phyloP scores from a whole-genome alignment of 1,284 basidiomycete genomes.

The Trametes hirsuta region DNA sequence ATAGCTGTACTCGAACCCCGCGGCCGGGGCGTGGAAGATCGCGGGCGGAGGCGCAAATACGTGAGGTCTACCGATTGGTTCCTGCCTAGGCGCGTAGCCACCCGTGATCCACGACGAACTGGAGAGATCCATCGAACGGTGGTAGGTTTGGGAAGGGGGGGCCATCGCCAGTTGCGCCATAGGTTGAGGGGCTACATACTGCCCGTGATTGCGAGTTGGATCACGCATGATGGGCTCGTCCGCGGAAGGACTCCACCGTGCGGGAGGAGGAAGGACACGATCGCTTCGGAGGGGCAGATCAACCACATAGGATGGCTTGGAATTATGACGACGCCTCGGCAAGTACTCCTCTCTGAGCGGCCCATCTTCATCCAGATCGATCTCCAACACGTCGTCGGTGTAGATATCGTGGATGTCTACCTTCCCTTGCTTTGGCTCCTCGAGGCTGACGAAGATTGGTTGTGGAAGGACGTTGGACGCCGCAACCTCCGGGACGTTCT shows the following conservation, averaged over 20 bases:
- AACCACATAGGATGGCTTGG: constrained; percentile 30
- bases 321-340: constrained; percentile 63
- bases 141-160: constrained; percentile 29
- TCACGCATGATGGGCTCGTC: constrained; percentile 71
- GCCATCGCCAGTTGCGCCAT: constrained; percentile 31
- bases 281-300: constrained; percentile 29
- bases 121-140: constrained; percentile 29
- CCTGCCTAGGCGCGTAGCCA: constrained; percentile 24
- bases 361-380: constrained; percentile 80
- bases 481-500: constrained; percentile 19
- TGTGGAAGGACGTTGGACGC: constrained; percentile 41
- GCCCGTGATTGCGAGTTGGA: constrained; percentile 50
- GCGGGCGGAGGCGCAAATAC: constrained; percentile 31
- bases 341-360: constrained; percentile 79
- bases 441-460: constrained; percentile 72
- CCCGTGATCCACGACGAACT: constrained; percentile 30
- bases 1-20: constrained; percentile 44
- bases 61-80: constrained; percentile 22
- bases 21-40: constrained; percentile 34
- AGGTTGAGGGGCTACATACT: constrained; percentile 70
- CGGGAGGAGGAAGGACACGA: constrained; percentile 66
- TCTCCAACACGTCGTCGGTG: constrained; percentile 57
- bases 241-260: constrained; percentile 77
- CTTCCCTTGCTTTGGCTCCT: constrained; percentile 59
- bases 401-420: constrained; percentile 45